phyloP scores from a whole-genome alignment of 1,284 basidiomycete species.

The Pascua sp. region DNA sequence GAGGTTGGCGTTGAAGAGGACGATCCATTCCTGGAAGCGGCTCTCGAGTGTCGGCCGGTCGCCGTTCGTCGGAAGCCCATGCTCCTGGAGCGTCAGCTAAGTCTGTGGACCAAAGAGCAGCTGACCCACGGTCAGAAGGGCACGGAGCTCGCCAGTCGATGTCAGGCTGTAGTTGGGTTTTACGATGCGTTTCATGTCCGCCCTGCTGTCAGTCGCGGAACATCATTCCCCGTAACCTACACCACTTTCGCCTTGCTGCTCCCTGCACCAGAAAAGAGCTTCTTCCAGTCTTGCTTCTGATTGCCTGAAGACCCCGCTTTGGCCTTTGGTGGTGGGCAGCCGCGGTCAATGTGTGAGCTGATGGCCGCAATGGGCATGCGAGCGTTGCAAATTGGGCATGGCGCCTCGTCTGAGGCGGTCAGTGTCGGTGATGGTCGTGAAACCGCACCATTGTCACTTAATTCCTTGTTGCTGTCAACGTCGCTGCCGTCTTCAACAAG shows the following conservation, averaged over 20 bases:
- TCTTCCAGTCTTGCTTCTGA: constrained; percentile 46
- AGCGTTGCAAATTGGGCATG: constrained; percentile 43
- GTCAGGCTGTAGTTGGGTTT: constrained; percentile 48
- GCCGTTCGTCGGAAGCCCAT: constrained; percentile 38
- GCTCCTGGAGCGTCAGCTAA: constrained; percentile 23
- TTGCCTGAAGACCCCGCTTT: constrained; percentile 22
- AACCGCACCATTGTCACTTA: constrained; percentile 37
- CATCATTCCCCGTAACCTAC: constrained; percentile 11
- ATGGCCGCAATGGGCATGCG: constrained; percentile 36
- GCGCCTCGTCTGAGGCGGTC: constrained; percentile 30
- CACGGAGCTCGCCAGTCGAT: constrained; percentile 35
- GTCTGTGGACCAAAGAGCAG: background rate
- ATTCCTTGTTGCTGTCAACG: constrained; percentile 23
- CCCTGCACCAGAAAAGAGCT: constrained; percentile 41
- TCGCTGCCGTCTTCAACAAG: constrained; percentile 6
- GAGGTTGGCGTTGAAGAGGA: constrained; percentile 48
- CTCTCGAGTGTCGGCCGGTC: constrained; percentile 35
- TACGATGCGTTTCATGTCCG: constrained; percentile 38
- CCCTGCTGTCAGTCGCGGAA: constrained; percentile 18
- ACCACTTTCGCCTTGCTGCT: constrained; percentile 19
- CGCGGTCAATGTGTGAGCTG: constrained; percentile 42
- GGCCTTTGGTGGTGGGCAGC: constrained; percentile 38
- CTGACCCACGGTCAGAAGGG: constrained; percentile 27
- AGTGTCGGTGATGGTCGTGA: background rate
- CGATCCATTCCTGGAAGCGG: constrained; percentile 46